phyloP scores from a whole-genome alignment of 345 rosid genomes.

The Camelina neglecta region DNA sequence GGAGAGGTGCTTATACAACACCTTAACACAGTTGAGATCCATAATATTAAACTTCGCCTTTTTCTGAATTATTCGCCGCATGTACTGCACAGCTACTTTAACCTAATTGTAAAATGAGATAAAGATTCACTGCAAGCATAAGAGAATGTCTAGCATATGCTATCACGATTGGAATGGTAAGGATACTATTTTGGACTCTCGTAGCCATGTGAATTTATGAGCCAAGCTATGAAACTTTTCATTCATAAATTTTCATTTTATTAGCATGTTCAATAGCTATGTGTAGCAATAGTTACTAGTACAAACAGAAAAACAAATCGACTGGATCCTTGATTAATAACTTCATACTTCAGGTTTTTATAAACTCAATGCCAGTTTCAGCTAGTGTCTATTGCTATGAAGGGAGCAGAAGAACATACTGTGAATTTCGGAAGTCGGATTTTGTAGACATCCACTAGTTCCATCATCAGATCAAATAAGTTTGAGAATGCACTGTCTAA shows the following conservation, averaged over 20 bases:
- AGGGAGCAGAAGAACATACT: conserved; percentile 46
- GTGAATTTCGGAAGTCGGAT: conserved; percentile 95
- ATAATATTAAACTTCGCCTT: conserved; percentile 97
- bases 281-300: conserved; percentile 1
- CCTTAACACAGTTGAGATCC: conserved; percentile 93
- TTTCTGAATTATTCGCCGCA: conserved; percentile 84
- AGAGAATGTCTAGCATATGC: neutral
- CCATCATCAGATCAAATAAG: conserved; percentile 97
- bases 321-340: conserved; percentile 20
- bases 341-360: neutral
- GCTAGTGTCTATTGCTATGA: conserved; percentile 12
- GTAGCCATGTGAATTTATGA: conserved; percentile 17
- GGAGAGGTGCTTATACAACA: conserved; percentile 29
- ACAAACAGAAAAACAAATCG: neutral
- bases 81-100: conserved; percentile 93
- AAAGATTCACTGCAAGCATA: conserved; percentile 28
- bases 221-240: conserved; percentile 3
- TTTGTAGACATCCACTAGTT: conserved; percentile 91
- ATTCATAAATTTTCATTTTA: neutral
- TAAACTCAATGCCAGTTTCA: conserved; percentile 28
- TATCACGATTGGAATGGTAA: conserved; percentile 3
- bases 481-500: conserved; percentile 97
- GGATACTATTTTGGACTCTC: neutral
- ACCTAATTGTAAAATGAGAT: conserved; percentile 54
- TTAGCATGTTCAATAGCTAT: conserved; percentile 8